Conservation (phyloP, 2,329 filamentous ascomycete species). For the Talaromyces sp. region DNA sequence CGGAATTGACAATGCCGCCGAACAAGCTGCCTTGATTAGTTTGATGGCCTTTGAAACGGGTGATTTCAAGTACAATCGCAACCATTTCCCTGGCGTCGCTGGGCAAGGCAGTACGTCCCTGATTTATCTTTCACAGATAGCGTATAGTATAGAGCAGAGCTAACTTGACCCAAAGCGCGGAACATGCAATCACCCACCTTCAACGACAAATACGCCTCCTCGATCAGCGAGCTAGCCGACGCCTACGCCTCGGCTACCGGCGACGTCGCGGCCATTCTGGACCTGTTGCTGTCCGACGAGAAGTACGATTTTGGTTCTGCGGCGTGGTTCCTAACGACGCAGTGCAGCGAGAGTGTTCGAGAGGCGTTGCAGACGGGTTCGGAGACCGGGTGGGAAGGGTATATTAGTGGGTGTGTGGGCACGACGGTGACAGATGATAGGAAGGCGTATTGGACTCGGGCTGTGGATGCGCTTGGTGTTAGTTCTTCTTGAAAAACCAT, state of each 20-base stretch:
- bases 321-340: constrained; percentile 58
- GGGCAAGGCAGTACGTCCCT: constrained; percentile 60
- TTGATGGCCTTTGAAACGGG: constrained; percentile 69
- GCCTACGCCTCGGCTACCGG: constrained; percentile 33
- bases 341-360: constrained; percentile 49
- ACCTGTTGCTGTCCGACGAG: constrained; percentile 48
- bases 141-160: not conserved
- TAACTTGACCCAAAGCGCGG: constrained; percentile 41
- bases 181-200: constrained; percentile 61
- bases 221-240: constrained; percentile 43
- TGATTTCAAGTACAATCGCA: constrained; percentile 68
- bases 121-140: not conserved
- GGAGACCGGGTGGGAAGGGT: constrained; percentile 50
- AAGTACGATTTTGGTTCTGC: constrained; percentile 56
- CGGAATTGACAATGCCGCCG: constrained; percentile 50
- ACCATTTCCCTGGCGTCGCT: constrained; percentile 60
- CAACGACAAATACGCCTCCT: constrained; percentile 54
- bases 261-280: constrained; percentile 45
- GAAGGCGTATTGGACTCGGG: constrained; percentile 49
- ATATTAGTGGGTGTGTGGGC: constrained; percentile 53
- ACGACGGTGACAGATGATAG: constrained; percentile 48
- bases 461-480: constrained; percentile 33
- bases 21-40: constrained; percentile 66
- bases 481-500: not conserved
- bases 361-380: constrained; percentile 46